These are phyloP conservation scores for Geotrichum bryndzae DNA, from an alignment of 1,139 yeast species.

Conservation along the genomic window DNA sequence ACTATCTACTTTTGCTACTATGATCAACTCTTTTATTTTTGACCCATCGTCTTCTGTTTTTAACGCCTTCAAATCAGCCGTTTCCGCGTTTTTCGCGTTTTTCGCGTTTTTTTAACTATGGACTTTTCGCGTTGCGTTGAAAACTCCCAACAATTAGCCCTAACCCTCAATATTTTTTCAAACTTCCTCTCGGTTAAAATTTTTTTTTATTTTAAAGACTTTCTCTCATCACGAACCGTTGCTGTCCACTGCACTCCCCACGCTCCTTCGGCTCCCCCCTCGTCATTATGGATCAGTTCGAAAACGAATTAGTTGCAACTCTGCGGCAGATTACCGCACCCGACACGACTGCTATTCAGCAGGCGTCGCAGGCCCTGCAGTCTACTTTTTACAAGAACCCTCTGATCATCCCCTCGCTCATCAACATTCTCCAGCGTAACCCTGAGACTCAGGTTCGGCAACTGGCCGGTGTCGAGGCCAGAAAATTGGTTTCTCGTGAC, in stretches of 20 bases:
- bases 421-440: constrained; percentile 71
- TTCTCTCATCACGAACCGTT: background rate
- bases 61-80: too few relatives aligned
- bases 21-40: too few relatives aligned
- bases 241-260: background rate
- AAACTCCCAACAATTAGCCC: background rate
- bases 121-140: background rate
- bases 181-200: background rate
- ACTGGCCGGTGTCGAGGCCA: constrained; percentile 91
- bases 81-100: background rate
- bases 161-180: background rate
- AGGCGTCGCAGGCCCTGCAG: constrained; percentile 70
- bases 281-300: constrained; percentile 59
- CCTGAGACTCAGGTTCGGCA: constrained; percentile 59
- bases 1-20: too few relatives aligned
- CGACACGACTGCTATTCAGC: constrained; percentile 69
- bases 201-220: background rate
- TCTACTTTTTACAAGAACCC: constrained; percentile 69
- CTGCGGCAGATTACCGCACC: constrained; percentile 72
- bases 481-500: constrained; percentile 67
- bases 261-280: background rate
- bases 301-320: constrained; percentile 68
- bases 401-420: constrained; percentile 69
- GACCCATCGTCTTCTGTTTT: too few relatives aligned
- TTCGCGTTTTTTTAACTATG: background rate